Evolutionary conservation across 2,329 filamentous ascomycete species (phyloP), one percentile per base, ranked within the genome.

Genomic region (Pseudonectria foliicola): DNA sequence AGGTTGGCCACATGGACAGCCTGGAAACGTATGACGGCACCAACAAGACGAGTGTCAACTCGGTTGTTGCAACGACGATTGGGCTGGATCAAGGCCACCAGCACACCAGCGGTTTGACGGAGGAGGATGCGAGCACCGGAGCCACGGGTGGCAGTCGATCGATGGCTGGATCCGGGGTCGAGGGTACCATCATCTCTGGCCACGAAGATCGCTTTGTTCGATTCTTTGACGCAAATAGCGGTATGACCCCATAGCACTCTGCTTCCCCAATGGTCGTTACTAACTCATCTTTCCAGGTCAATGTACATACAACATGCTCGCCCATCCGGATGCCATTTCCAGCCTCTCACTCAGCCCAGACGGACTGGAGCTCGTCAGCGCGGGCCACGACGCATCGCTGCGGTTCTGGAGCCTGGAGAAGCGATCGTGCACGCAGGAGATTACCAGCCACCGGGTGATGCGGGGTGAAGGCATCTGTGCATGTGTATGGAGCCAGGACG

Each of bases 231-330:
- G 92, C 92, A 44, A 96, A 98, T 57, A 95, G 87, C 64, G 92
- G 92, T 96, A 82, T 63, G 85, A 77, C 6, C 3, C 29, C 28
- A 4, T 10, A 13, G 7, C 26, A 3, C 25, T 14, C 12, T 1
- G 3, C 11, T 10, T 10, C 10, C 5, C 7, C 13, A 8, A 11
- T 23, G 7, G 11, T 16, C 12, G 18, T 35, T n/a, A 48, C 48
- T 49, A 38, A 48, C 14, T 10, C 10, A 3, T 10, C 1, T 2
- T 8, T n/a, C 8, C 46, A 96, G 92, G 92, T 38, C 92, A 98
- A 87, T 95, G 89, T 66, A 96, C 92, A 45, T 98, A 98, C 64
- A 93, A 85, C 54, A 98, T 98, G 92, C 78, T 96, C 40, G 92
- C 92, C 6, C 92, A 98, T 52, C 88, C 92, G 1, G 84, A 89